Percentiles rank a stretch among this genome's conserved stretches.
Conservation (phyloP, 148 eudicot species). For the Rhododendron henanense region DNA sequence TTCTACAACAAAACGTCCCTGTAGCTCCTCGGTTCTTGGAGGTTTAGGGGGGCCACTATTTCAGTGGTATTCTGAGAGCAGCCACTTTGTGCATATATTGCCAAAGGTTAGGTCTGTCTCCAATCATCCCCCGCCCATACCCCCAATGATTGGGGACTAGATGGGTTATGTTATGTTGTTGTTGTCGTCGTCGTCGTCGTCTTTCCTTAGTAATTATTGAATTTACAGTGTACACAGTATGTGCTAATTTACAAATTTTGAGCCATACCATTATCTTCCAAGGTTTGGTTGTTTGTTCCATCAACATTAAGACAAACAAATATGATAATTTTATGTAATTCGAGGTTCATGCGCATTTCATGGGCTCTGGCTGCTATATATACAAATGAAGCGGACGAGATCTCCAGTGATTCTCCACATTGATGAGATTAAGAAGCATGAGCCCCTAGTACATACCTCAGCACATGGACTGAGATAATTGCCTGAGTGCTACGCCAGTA, state of each 20-base stretch:
- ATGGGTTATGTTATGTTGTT: too few species aligned
- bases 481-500: constrained; percentile 73
- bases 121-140: too few species aligned
- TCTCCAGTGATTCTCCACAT: not conserved
- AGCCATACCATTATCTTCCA: not conserved
- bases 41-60: too few species aligned
- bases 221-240: not conserved
- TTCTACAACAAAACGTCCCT: too few species aligned
- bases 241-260: not conserved
- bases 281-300: not conserved
- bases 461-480: constrained; percentile 66
- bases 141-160: too few species aligned
- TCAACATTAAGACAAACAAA: not conserved
- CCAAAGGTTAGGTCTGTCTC: too few species aligned
- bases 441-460: constrained; percentile 43
- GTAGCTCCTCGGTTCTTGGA: too few species aligned
- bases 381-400: not conserved
- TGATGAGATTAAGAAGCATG: constrained; percentile 11
- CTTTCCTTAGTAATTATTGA: not conserved
- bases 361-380: not conserved
- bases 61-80: too few species aligned
- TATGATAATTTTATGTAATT: not conserved
- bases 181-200: too few species aligned
- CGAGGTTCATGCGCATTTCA: not conserved
- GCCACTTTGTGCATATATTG: too few species aligned